Evolutionary conservation across 2,329 filamentous ascomycete species (phyloP), one percentile per base, ranked within the genome.

Genomic region (Penicillium paneum): DNA sequence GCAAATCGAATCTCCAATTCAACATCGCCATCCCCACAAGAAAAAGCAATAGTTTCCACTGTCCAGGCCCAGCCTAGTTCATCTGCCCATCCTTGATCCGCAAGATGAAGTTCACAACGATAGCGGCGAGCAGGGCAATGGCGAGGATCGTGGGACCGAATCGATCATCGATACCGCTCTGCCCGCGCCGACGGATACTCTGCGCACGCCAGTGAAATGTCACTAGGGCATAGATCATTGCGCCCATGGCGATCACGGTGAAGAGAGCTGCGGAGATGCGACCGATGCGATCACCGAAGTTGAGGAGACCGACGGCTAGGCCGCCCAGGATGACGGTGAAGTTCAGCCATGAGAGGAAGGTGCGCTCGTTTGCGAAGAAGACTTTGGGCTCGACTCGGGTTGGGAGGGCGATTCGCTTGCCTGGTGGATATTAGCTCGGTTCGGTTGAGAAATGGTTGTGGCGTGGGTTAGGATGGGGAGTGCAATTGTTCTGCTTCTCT

Each of bases 321-420:
- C 94, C 94, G 70, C 94, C 94, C 58, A 99, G 89, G 76, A 99
- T 93, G 71, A 99, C 92, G 74, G 92, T 96, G 82, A 97, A 97
- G 83, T 99, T 99, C 71, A 99, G 90, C 94, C 94, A 99, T 76
- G 91, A 96, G 70, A 99, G 86, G 75, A 99, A 99, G 60, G 94
- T 99, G 61, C 94, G 91, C 79, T 99, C 94, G 82, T 99, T 99
- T 78, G 94, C 94, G 82, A 99, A 99, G 85, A 97, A 99, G 81
- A 99, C 94, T 79, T 99, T 99, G 68, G 94, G 94, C 77, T 99
- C 94, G 76, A 99, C 93, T 65, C 94, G 91, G 57, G 93, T 97
- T 54, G 94, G 94, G 62, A 99, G 90, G 68, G 94, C 93, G 73
- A 99, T 97, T 72, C 93, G 91, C 81, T 99, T 99, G 83, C 93